phyloP scores from a whole-genome alignment of 1,284 basidiomycete species.

The Ceratorhiza oryzae-sativae region DNA sequence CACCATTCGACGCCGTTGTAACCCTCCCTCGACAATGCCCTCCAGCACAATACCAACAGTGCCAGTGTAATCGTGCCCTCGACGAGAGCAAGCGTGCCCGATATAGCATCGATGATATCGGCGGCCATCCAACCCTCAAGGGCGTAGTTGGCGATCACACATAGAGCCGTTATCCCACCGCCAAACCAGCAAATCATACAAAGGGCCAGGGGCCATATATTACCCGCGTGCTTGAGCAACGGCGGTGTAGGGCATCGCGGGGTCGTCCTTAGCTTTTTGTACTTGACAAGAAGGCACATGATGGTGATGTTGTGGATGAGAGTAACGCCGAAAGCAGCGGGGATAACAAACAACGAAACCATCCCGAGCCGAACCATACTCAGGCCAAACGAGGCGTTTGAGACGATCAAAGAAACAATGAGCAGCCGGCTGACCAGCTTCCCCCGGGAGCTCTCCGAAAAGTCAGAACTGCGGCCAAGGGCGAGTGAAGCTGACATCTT shows the following conservation, averaged over 20 bases:
- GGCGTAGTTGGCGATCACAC: not conserved
- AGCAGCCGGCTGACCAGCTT: not conserved
- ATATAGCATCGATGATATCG: not conserved
- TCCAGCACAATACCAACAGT: not conserved
- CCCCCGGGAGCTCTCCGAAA: not conserved
- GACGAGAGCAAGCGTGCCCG: not conserved
- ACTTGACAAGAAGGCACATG: not conserved
- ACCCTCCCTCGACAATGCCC: constrained; percentile 4
- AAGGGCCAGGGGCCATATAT: not conserved
- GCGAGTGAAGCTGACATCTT: not conserved
- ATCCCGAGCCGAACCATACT: not conserved
- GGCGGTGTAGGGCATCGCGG: not conserved
- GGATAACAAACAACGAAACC: not conserved
- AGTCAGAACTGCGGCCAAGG: not conserved
- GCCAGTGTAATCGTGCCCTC: not conserved
- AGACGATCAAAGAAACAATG: not conserved
- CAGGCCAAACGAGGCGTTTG: not conserved
- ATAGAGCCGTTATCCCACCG: not conserved
- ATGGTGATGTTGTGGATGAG: constrained; percentile 1
- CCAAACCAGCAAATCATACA: not conserved
- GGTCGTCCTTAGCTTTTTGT: not conserved
- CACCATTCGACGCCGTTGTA: not conserved
- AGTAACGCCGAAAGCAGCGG: constrained; percentile 1
- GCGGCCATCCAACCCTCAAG: not conserved
- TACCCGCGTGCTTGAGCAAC: not conserved